Evolutionary conservation across 129 eudicot species (phyloP).

Genomic region (Artemisia argyi): DNA sequence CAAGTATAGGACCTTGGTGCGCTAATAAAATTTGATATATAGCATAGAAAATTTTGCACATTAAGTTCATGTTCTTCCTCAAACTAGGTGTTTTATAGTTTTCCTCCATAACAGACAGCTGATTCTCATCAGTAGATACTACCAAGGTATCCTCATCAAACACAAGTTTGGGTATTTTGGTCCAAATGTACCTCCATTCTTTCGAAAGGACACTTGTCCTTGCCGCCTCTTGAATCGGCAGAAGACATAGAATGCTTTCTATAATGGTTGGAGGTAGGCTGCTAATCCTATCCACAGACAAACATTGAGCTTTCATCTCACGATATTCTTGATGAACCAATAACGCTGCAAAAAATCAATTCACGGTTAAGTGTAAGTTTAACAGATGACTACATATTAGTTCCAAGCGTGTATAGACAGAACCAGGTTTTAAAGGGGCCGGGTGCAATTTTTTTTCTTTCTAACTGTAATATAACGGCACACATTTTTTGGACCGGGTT

Average conservation of each 20-base stretch:
- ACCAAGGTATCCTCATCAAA: background rate
- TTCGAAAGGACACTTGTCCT: constrained; percentile 25
- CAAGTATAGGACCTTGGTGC: constrained; percentile 15
- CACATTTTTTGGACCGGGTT: too few relatives aligned
- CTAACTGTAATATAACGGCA: too few relatives aligned
- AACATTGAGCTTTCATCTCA: constrained; percentile 4
- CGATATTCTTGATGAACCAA: background rate
- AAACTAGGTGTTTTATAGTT: too few relatives aligned
- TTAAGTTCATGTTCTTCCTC: background rate
- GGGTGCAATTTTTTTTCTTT: too few relatives aligned
- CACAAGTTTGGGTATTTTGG: background rate
- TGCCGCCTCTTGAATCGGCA: constrained; percentile 18
- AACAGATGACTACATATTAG: too few relatives aligned
- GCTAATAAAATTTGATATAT: constrained; percentile 9
- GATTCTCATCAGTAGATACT: background rate
- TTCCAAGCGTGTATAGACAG: too few relatives aligned
- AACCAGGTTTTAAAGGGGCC: too few relatives aligned
- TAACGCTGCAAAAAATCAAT: background rate
- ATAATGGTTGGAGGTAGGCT: background rate
- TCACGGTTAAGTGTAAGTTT: background rate
- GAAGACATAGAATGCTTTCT: constrained; percentile 8
- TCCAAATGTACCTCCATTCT: constrained; percentile 26
- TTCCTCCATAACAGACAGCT: background rate
- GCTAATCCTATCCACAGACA: constrained; percentile 5
- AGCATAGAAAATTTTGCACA: background rate